Percentiles rank a stretch among this genome's conserved stretches.
Conservation (phyloP, 2,329 filamentous ascomycete genomes). For the Fusarium nematophilum region DNA sequence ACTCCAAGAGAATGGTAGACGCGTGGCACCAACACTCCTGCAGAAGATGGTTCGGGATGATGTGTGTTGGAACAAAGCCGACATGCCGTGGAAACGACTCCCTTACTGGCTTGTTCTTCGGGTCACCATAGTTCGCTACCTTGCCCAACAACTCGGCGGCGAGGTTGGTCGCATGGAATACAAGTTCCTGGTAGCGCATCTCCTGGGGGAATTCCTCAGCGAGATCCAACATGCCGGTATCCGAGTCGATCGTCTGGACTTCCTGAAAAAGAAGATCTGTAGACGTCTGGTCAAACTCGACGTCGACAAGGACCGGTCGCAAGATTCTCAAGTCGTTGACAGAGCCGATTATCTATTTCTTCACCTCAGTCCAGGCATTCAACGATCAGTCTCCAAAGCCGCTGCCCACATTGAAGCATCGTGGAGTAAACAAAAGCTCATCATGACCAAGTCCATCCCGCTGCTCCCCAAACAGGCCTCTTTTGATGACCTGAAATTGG, state of each 20-base stretch:
- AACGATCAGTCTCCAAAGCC: conserved; percentile 16
- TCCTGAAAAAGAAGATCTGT: conserved; percentile 42
- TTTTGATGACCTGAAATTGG: conserved; percentile 25
- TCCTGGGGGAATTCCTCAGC: conserved; percentile 60
- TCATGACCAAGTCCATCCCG: conserved; percentile 35
- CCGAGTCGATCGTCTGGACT: conserved; percentile 31
- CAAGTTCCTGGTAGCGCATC: conserved; percentile 65
- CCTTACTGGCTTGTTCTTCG: conserved; percentile 73
- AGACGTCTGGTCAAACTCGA: conserved; percentile 42
- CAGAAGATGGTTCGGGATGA: conserved; percentile 72
- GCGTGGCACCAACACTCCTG: conserved; percentile 52
- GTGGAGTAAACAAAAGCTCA: conserved; percentile 36
- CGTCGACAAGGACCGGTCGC: conserved; percentile 26
- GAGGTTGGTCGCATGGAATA: conserved; percentile 56
- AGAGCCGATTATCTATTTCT: conserved; percentile 34
- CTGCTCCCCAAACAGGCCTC: conserved; percentile 32
- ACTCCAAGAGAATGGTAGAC: conserved; percentile 65
- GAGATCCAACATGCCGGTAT: conserved; percentile 42
- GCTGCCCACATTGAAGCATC: conserved; percentile 24
- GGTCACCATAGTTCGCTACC: conserved; percentile 65
- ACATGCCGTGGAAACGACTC: conserved; percentile 71
- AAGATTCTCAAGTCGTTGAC: conserved; percentile 5
- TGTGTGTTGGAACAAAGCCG: conserved; percentile 61
- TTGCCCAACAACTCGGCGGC: conserved; percentile 53
- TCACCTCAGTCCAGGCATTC: conserved; percentile 20